These are phyloP conservation scores for Backusella westeae DNA, from an alignment of 192 early-diverging fungal species.

Conservation along the genomic window DNA sequence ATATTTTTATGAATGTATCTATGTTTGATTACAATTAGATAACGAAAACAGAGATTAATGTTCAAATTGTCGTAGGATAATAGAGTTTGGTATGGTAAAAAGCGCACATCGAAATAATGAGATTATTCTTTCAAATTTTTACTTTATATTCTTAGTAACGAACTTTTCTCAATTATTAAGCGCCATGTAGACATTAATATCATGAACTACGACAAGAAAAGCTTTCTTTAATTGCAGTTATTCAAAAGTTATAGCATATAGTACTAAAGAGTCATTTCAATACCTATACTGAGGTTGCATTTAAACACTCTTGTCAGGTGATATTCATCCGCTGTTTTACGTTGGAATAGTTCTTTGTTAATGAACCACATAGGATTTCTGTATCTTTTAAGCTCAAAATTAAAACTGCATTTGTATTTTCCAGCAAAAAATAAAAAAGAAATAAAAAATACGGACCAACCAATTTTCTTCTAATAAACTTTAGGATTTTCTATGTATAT, in stretches of 20 bases:
- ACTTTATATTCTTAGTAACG: not conserved
- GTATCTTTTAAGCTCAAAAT: not conserved
- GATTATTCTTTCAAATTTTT: not conserved
- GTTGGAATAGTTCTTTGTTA: not conserved
- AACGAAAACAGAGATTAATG: too few relatives aligned
- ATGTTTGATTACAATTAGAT: too few relatives aligned
- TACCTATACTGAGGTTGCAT: not conserved
- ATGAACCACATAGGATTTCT: not conserved
- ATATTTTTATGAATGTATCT: not conserved
- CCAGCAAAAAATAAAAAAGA: not conserved
- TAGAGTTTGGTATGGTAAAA: not conserved
- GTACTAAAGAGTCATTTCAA: not conserved
- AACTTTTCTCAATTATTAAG: not conserved
- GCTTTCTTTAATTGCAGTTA: not conserved
- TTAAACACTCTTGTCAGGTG: not conserved
- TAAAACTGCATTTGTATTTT: not conserved
- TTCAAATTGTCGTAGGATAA: not conserved
- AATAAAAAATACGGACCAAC: not conserved
- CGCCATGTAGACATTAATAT: not conserved
- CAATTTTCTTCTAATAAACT: not conserved
- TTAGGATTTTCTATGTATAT: not conserved
- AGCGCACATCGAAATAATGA: not conserved
- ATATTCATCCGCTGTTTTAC: not conserved
- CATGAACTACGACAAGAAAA: not conserved
- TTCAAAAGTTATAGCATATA: not conserved